Percentiles rank a stretch among this genome's conserved stretches.
phyloP scores from a whole-genome alignment of 768 basidiomycete genomes.

The Brasilioporus rufonigricans region DNA sequence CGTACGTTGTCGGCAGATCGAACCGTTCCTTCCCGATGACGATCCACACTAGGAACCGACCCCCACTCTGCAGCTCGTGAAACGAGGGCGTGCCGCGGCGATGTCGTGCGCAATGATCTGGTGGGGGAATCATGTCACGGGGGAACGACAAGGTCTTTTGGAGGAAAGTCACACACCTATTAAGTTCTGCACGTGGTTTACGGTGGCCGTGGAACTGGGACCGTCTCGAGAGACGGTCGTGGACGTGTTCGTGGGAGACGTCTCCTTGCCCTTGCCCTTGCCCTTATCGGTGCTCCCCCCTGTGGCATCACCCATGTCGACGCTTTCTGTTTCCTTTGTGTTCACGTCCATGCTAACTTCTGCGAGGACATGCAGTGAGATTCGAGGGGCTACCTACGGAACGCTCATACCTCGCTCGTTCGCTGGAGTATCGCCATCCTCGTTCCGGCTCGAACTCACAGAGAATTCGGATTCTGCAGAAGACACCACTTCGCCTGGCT shows the following conservation, averaged over 20 bases:
- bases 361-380: not conserved
- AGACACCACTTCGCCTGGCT: conserved; percentile 28
- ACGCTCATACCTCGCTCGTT: conserved; percentile 11
- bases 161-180: conserved; percentile 6
- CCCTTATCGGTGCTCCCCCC: conserved; percentile 3
- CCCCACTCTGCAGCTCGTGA: conserved; percentile 23
- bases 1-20: conserved; percentile 42
- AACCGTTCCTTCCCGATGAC: conserved; percentile 42
- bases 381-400: too few relatives aligned
- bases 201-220: not conserved
- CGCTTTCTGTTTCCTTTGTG: not conserved
- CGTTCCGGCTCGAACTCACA: conserved; percentile 22
- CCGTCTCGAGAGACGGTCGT: conserved; percentile 3
- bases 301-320: not conserved
- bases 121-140: not conserved
- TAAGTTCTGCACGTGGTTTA: conserved; percentile 16
- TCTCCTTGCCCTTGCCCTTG: conserved; percentile 10
- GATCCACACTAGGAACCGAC: conserved; percentile 44
- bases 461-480: conserved; percentile 25
- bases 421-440: conserved; percentile 6
- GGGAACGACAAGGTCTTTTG: not conserved
- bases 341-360: not conserved
- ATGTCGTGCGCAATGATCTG: conserved; percentile 22
- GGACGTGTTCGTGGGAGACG: not conserved
- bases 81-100: conserved; percentile 33